Evolutionary conservation across 2,329 filamentous ascomycete species (phyloP).

Genomic region (Fusarium proliferatum): DNA sequence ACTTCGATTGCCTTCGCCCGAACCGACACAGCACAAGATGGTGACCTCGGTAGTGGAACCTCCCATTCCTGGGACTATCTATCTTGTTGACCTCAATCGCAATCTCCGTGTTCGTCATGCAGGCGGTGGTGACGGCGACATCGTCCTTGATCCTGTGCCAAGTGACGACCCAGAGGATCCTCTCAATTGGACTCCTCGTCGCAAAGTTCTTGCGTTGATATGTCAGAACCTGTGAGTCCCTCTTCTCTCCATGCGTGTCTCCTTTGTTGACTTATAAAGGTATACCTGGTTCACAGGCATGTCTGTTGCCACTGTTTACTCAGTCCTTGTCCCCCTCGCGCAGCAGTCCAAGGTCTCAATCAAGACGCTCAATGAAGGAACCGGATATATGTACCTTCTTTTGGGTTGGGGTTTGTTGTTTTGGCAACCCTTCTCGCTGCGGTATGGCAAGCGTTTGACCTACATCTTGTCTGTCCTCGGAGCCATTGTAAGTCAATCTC

Average conservation of each 20-base stretch:
- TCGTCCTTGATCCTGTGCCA: constrained; percentile 63
- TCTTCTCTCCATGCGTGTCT: accelerated
- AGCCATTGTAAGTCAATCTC: constrained; percentile 38
- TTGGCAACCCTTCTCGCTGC: constrained; percentile 60
- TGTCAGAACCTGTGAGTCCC: constrained; percentile 47
- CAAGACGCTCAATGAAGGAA: constrained; percentile 53
- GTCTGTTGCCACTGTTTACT: constrained; percentile 54
- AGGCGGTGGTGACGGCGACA: constrained; percentile 48
- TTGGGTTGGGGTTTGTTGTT: constrained; percentile 58
- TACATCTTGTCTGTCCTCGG: constrained; percentile 53
- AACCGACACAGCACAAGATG: not conserved
- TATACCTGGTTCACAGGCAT: constrained; percentile 56
- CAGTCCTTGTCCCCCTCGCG: constrained; percentile 51
- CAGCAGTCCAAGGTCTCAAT: constrained; percentile 48
- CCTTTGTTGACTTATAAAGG: constrained; percentile 26
- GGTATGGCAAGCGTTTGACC: constrained; percentile 55
- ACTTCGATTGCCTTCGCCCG: not conserved
- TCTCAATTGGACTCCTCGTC: constrained; percentile 58
- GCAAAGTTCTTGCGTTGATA: constrained; percentile 43
- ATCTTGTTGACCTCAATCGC: constrained; percentile 54
- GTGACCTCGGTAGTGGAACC: not conserved
- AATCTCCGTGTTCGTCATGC: constrained; percentile 49
- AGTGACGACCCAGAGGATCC: constrained; percentile 64
- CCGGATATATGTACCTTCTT: constrained; percentile 57
- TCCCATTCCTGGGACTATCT: constrained; percentile 53